Base-by-base conservation (phyloP, 441 rosid species). In the Euphorbia corollata region DNA sequence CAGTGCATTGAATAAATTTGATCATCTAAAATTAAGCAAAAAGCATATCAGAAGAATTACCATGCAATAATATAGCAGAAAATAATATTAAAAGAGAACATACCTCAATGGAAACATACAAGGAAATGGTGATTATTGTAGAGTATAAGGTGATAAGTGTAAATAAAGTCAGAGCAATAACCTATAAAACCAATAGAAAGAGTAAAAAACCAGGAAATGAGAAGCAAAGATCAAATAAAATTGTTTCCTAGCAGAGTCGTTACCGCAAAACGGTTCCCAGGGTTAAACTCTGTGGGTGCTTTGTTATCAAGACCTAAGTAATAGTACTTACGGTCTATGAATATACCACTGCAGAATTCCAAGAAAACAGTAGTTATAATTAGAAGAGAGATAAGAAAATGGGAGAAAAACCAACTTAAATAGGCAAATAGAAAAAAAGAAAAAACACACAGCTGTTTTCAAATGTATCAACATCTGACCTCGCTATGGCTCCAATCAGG, bases 41-140 rank as follows among this genome's bases (percentile, higher is more conserved):
- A 70, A 61, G 70, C 34, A 68, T 45, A 54, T 59, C 64, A 54
- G 62, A 66, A 69, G 71, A 69, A 50, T 20, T 59, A n/a, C 45
- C 47, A 38, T 57, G 59, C 67, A 73, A n/a, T 38, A 55, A 66
- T 51, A 59, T 59, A 68, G 59, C 22, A 39, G 15, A 22, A 18
- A 68, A 53, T 59, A 64, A 48, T 70, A 27, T 43, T 55, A 55
- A 72, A 8, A 66, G 67, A 62, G 9, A 27, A 74, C 84, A 50
- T 74, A 96, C 99, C 98, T 92, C 99, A 70, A 96, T 90, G 59
- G 99, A 92, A 75, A 96, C 98, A 73, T 96, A 92, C 30, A 96
- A 80, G 64, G 99, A 96, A 78, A 92, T 92, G 11, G 99, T 98
- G 68, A 96, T 90, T 75, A 96, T 90, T 43, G 99, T 85, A 5